Evolutionary conservation across 768 basidiomycete species (phyloP).

Genomic region (Naganishia vaughanmartiniae): DNA sequence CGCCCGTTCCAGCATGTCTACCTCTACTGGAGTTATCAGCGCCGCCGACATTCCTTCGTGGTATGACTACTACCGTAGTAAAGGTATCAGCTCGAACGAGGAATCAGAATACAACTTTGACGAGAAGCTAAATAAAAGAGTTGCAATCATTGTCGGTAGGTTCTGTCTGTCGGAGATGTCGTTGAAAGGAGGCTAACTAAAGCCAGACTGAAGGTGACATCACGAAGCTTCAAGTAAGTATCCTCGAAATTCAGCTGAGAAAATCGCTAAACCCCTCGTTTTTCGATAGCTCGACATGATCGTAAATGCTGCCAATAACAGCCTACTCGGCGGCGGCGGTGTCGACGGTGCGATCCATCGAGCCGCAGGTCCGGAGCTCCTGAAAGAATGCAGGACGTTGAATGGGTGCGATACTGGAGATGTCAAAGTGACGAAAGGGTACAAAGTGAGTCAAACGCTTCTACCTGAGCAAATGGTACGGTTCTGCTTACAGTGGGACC

Average conservation of each 20-base stretch:
- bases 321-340: constrained; percentile 52
- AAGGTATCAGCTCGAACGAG: not conserved
- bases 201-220: constrained; percentile 40
- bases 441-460: constrained; percentile 39
- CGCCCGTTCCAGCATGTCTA: not conserved
- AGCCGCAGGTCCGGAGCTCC: constrained; percentile 50
- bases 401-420: constrained; percentile 53
- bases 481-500: not conserved
- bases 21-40: not conserved
- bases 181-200: not conserved
- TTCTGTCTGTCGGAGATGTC: not conserved
- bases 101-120: constrained; percentile 10
- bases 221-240: constrained; percentile 41
- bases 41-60: constrained; percentile 11
- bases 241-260: not conserved
- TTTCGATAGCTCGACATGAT: constrained; percentile 44
- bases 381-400: constrained; percentile 48
- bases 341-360: constrained; percentile 54
- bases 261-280: too few relatives aligned
- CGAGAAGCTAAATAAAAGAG: constrained; percentile 13
- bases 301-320: constrained; percentile 52
- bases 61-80: not conserved
- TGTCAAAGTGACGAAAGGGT: constrained; percentile 51
- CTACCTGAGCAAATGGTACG: not conserved
- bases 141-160: constrained; percentile 5